Evolutionary conservation across 352 stramenopile genomes (phyloP).

Genomic region (Pythium brachiatum): DNA sequence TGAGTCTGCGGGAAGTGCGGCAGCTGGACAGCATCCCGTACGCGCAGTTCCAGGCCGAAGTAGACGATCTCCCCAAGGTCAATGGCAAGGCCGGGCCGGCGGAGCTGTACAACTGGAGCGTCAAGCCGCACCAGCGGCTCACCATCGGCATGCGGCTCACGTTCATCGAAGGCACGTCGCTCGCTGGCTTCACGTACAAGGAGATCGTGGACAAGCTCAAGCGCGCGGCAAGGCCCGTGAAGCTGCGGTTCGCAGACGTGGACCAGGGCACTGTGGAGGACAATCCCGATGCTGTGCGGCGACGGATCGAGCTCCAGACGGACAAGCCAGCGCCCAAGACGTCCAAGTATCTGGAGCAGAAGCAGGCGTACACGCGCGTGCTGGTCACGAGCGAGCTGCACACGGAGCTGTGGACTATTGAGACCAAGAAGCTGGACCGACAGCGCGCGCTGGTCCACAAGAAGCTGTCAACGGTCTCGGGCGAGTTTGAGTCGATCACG

Average conservation of each 20-base stretch:
- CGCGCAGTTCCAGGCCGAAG: slow-evolving; percentile 85
- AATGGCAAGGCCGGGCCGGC: slow-evolving; percentile 79
- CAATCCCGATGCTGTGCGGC: slow-evolving; percentile 36
- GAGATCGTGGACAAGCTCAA: slow-evolving; percentile 81
- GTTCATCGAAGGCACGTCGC: slow-evolving; percentile 62
- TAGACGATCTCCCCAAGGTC: slow-evolving; percentile 86
- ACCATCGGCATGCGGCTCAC: slow-evolving; percentile 85
- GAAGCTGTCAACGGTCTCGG: slow-evolving; percentile 75
- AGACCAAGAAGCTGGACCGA: slow-evolving; percentile 78
- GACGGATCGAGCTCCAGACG: slow-evolving; percentile 23
- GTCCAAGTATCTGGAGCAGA: slow-evolving; percentile 74
- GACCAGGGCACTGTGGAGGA: slow-evolving; percentile 75
- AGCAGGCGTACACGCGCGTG: slow-evolving; percentile 76
- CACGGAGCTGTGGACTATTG: slow-evolving; percentile 83
- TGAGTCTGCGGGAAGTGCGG: slow-evolving; percentile 76
- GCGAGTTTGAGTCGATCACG: slow-evolving; percentile 69
- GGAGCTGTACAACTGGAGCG: slow-evolving; percentile 89
- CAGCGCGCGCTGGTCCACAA: slow-evolving; percentile 48
- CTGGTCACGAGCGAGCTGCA: slow-evolving; percentile 80
- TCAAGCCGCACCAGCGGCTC: slow-evolving; percentile 78
- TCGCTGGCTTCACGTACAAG: slow-evolving; percentile 80
- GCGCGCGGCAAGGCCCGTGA: slow-evolving; percentile 61
- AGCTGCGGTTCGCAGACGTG: slow-evolving; percentile 82
- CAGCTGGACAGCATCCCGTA: slow-evolving; percentile 79
- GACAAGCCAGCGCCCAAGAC: slow-evolving; percentile 28